Conservation (phyloP, 2,329 filamentous ascomycete species). For the Cladosporium sp. region DNA sequence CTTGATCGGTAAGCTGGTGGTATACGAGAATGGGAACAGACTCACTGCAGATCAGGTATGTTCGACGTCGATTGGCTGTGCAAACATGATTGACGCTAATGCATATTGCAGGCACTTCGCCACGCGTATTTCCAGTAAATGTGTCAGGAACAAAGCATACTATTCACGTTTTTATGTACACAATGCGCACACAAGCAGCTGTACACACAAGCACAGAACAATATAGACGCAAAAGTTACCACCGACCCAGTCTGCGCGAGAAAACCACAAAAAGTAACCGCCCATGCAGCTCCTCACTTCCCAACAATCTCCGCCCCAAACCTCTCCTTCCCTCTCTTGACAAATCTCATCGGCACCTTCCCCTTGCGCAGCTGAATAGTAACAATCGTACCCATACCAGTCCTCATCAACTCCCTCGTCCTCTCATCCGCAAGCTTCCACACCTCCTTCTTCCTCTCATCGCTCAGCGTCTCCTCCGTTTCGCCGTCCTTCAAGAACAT, state of each 20-base stretch:
- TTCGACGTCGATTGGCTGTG: not conserved
- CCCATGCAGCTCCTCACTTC: not conserved
- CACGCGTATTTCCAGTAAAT: not conserved
- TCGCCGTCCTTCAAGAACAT: constrained; percentile 41
- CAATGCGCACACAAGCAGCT: too few relatives aligned
- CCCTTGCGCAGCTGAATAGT: constrained; percentile 67
- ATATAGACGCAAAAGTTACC: too few relatives aligned
- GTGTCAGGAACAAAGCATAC: not conserved
- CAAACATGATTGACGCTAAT: not conserved
- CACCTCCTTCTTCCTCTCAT: constrained; percentile 50
- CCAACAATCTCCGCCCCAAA: not conserved
- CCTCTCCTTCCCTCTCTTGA: constrained; percentile 65
- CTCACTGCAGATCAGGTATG: constrained; percentile 61
- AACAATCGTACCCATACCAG: constrained; percentile 58
- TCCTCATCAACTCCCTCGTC: constrained; percentile 49
- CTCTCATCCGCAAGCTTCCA: constrained; percentile 60
- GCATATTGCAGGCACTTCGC: not conserved
- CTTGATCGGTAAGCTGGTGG: constrained; percentile 64
- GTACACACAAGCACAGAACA: too few relatives aligned
- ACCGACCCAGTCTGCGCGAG: too few relatives aligned
- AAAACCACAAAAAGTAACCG: not conserved
- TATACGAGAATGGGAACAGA: constrained; percentile 66
- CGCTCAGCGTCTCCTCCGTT: constrained; percentile 35
- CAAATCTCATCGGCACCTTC: constrained; percentile 63
- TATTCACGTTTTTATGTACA: not conserved